Conservation (phyloP, 495 filamentous ascomycete species). For the Letharia columbiana region DNA sequence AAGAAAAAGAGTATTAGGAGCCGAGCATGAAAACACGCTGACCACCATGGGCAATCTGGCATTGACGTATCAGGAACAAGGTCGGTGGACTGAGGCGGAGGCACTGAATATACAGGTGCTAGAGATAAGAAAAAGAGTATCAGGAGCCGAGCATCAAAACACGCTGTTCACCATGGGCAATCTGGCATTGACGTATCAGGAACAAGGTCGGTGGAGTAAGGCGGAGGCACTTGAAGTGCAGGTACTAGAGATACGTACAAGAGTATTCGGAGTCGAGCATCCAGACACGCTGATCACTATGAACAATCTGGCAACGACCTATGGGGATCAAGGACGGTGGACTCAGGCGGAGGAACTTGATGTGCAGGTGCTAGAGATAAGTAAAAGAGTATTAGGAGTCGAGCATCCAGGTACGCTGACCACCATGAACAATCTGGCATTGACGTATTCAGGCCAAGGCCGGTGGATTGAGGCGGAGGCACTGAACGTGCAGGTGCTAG, state of each 20-base stretch:
- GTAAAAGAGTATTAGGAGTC: conserved; percentile 7
- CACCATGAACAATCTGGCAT: conserved; percentile 30
- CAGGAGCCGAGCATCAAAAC: conserved; percentile 16
- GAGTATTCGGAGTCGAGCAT: conserved; percentile 31
- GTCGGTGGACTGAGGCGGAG: conserved; percentile 28
- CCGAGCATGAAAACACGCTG: conserved; percentile 25
- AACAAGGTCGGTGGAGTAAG: conserved; percentile 27
- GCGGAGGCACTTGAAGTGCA: conserved; percentile 25
- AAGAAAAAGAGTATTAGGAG: conserved; percentile 23
- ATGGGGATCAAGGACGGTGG: neutral
- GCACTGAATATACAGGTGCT: neutral
- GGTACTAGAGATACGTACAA: conserved; percentile 21
- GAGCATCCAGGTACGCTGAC: conserved; percentile 33
- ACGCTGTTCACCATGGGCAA: conserved; percentile 23
- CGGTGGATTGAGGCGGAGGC: conserved; percentile 17
- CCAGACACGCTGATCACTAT: conserved; percentile 24
- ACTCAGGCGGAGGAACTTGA: neutral
- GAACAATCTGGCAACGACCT: neutral
- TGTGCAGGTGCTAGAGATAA: conserved; percentile 21
- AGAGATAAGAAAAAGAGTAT: neutral
- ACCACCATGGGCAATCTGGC: conserved; percentile 24
- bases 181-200: conserved; percentile 22
- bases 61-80: conserved; percentile 20
- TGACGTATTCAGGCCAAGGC: neutral
- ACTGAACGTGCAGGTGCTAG: conserved; percentile 4